Evolutionary conservation across 2,329 filamentous ascomycete genomes (phyloP), one percentile per base, ranked within the genome.

Genomic region (Macrophomina pseudophaseolina): DNA sequence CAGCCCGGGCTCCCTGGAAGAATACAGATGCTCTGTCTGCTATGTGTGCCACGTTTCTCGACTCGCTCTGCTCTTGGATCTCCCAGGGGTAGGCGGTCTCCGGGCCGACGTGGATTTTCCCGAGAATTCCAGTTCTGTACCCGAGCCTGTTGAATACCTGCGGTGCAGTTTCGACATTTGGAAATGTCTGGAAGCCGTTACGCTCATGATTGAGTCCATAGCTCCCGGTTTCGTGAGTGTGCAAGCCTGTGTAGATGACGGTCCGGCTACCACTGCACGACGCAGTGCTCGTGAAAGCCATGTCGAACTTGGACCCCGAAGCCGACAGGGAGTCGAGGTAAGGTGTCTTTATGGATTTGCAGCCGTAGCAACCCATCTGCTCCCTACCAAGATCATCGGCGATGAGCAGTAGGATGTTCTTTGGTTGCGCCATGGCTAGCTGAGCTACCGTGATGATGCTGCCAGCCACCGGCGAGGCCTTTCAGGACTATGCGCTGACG

Each of bases 101-200:
- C 0, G 82, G 82, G 0, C 81, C 81, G 11, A 85, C 83, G 54
- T 85, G 83, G 0, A 85, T 73, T 69, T 85, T 85, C 2, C 81
- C 81, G 2, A 84, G 71, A 28, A 85, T 80, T 0, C 81, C 82
- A 0, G 82, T 85, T 51, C 73, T 76, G 68, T 84, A 83, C 1
- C 80, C 82, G 0, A 72, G 68, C 2, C 71, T 63, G 18, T 76
- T 76, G 68, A 85, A 78, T 0, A 83, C 66, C 0, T 67, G 46
- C 1, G 83, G 82, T 0, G 74, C 72, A 0, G 80, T 81, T 53
- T 58, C 53, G 32, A 58, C 18, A 9, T 58, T 84, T 51, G 82
- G 76, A 66, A 79, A 81, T 0, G 80, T 84, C 68, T 76, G 72
- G 59, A 85, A 85, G 66, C 82, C 80, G 67, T 79, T 75, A 51